Evolutionary conservation across 495 filamentous ascomycete species (phyloP).

Genomic region (Penicillium bialowiezense): DNA sequence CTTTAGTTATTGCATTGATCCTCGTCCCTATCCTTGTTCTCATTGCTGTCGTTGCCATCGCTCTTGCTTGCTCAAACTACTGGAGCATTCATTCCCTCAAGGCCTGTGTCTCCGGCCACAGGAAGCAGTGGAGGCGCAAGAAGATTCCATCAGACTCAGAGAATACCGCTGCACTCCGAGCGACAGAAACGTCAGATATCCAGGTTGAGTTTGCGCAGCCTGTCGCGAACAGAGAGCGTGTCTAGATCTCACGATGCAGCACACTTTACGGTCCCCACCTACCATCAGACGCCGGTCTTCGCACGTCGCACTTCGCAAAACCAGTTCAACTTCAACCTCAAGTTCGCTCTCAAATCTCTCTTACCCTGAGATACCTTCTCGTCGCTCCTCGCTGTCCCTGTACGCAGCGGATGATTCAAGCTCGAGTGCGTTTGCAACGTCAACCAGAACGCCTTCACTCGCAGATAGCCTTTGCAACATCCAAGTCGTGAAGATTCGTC

Average conservation of each 20-base stretch:
- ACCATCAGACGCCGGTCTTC: constrained; percentile 3
- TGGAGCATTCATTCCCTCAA: constrained; percentile 25
- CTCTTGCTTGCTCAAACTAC: constrained; percentile 43
- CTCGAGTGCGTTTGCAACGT: constrained; percentile 13
- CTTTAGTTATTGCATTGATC: constrained; percentile 48
- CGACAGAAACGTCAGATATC: constrained; percentile 19
- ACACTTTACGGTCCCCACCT: constrained; percentile 7
- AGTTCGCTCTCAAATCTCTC: constrained; percentile 12
- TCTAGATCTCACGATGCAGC: constrained; percentile 12
- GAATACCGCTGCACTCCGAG: constrained; percentile 6
- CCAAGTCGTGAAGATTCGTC: constrained; percentile 17
- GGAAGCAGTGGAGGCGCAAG: constrained; percentile 14
- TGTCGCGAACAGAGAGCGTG: constrained; percentile 16
- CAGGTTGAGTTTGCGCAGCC: constrained; percentile 16
- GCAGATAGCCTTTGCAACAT: constrained; percentile 20
- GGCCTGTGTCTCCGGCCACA: constrained; percentile 1
- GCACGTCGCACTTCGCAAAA: not conserved
- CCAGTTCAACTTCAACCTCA: constrained; percentile 7
- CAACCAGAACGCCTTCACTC: constrained; percentile 28
- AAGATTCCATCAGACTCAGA: constrained; percentile 20
- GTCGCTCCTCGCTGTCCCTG: constrained; percentile 22
- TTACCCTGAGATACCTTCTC: constrained; percentile 26
- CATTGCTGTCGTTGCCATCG: constrained; percentile 40
- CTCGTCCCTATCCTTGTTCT: constrained; percentile 55
- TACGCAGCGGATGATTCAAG: constrained; percentile 7